Base-by-base conservation (phyloP, 2,329 filamentous ascomycete species). In the Hymenoscyphus linearis region DNA sequence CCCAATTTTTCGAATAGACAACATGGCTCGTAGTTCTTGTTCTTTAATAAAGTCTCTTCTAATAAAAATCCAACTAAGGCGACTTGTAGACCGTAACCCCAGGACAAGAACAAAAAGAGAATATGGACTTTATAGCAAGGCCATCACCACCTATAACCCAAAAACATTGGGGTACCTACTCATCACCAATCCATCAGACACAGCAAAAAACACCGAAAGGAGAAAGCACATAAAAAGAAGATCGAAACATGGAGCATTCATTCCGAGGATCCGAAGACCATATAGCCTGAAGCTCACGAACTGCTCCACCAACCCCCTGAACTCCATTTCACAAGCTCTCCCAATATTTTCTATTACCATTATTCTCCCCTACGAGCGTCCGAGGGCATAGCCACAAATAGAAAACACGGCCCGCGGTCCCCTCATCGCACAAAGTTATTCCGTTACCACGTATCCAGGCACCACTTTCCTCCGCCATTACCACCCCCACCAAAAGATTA, bases 1-100 rank as follows among this genome's bases (percentile, higher is more conserved):
- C 22, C 63, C 66, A 34, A 70, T 31, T 34, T 55, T 66, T 26
- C 57, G 59, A 52, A 66, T 60, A 13, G 60, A 60, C 53, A 66
- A 55, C 67, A 69, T 68, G 9, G 55, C 67, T 40, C n/a, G 25
- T 22, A 50, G 18, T 50, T 22, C 44, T 50, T 50, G 18, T 10
- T 13, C 9, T 22, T 22, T n/a, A 50, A 12, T 3, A 50, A 50
- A 13, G 13, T 3, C 5, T 50, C 2, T 12, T 22, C 2, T 3
- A 22, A 22, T 22, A 47, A 22, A 25, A 50, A 50, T 12, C 9
- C 18, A 25, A 50, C 13, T 2, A 44, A 44, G 40, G 3, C 10
- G 18, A 34, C 6, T 31, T 31, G 16, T 6, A 35, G 9, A 16
- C 6, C 12, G 27, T 6, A 36, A 55, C 13, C 9, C 31, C 16